Conservation (phyloP, 345 rosid species). For the Salix dunnii region DNA sequence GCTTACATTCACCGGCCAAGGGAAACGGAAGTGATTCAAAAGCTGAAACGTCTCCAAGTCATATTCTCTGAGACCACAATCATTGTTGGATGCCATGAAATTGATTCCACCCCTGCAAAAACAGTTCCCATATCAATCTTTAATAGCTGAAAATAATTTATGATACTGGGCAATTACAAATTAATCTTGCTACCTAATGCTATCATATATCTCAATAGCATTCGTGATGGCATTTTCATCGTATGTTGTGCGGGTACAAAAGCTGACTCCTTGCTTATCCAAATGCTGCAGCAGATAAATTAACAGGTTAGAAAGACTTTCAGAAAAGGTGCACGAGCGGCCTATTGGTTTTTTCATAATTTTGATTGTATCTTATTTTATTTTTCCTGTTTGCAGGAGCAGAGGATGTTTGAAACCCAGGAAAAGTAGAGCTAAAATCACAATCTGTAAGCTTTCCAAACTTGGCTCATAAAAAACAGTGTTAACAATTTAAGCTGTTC, state of each 20-base stretch:
- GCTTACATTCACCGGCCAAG: slow-evolving; percentile 68
- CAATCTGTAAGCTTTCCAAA: neutral
- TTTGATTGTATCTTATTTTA: neutral
- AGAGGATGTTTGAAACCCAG: neutral
- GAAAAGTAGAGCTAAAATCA: neutral
- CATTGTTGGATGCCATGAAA: slow-evolving; percentile 57
- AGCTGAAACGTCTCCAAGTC: slow-evolving; percentile 54
- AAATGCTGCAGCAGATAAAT: slow-evolving; percentile 33
- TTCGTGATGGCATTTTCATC: slow-evolving; percentile 67
- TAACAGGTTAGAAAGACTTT: neutral
- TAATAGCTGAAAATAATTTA: neutral
- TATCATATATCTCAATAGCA: slow-evolving; percentile 55
- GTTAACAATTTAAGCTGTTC: neutral
- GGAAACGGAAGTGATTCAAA: slow-evolving; percentile 40
- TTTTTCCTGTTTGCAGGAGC: neutral
- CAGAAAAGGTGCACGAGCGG: neutral
- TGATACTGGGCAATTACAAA: neutral
- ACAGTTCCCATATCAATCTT: slow-evolving; percentile 1
- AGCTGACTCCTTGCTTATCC: slow-evolving; percentile 52
- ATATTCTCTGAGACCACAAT: slow-evolving; percentile 46
- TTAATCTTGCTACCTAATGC: slow-evolving; percentile 36
- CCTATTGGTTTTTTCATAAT: neutral
- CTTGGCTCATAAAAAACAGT: neutral
- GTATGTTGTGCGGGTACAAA: slow-evolving; percentile 49
- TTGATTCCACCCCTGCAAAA: slow-evolving; percentile 51